Evolutionary conservation across 768 basidiomycete genomes (phyloP), one percentile per base, ranked within the genome.

Genomic region (Mycena vitilis): DNA sequence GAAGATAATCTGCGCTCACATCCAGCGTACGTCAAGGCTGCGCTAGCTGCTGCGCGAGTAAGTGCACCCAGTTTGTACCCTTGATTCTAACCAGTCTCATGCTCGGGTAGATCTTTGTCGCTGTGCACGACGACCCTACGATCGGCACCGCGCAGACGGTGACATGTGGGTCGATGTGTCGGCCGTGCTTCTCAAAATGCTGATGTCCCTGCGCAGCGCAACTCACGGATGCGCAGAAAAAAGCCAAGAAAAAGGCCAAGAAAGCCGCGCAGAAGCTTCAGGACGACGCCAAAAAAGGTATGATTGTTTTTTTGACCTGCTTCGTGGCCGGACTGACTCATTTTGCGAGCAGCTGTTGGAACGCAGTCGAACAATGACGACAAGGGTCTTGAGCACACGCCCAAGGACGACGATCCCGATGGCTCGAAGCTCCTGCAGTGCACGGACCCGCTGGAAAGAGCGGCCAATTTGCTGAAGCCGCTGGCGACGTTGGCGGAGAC

Each of bases 171-270:
- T 25, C 51, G 36, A 4, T 38, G 13, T 10, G 18, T n/a, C 44
- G 3, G 10, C 1, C 42, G 44, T 62, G 25, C 18, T 13, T 8
- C 16, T 16, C 8, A 5, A 13, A 22, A 25, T 9, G 7, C 18
- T 65, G 20, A 49, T 42, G 15, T 42, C 13, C 11, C 23, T 48
- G 20, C 15, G 40, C 71, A 88, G 85, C 73, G 22, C 78, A 79
- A 38, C 77, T 88, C 23, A 84, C 88, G 5, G 89, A 87, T 30
- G 87, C 86, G 6, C 91, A 90, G 79, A 94, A 93, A 78, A 94
- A 94, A 76, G 92, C 92, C 0, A 90, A 90, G 76, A 94, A 94
- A 79, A 95, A 93, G 78, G 93, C 93, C 15, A 95, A 94, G 80
- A 95, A 94, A 77, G 85, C 91, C 0, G 90, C 89, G 1, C 83